A percentile compares a stretch with the other conserved stretches of the same genome.
Evolutionary conservation across 2,329 filamentous ascomycete genomes (phyloP).

Genomic region (Cordyceps pruinosa): DNA sequence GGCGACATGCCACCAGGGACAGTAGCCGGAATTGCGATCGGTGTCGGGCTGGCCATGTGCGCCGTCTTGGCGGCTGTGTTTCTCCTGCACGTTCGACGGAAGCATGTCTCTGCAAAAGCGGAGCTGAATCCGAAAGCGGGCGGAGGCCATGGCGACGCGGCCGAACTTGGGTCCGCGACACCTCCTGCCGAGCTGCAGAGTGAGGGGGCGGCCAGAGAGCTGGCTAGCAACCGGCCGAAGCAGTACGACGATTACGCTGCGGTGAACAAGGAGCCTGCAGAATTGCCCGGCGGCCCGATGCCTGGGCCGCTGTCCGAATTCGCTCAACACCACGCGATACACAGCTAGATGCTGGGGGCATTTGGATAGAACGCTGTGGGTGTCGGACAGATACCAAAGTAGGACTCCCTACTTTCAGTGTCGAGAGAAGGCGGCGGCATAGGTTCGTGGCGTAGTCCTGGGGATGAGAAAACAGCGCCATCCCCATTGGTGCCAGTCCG

Average conservation of each 20-base stretch:
- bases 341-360: too few species aligned
- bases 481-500: too few species aligned
- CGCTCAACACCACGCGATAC: too few species aligned
- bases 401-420: too few species aligned
- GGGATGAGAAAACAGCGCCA: too few species aligned
- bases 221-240: constrained; percentile 4
- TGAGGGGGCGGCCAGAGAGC: background rate
- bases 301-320: background rate
- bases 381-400: too few species aligned
- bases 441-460: too few species aligned
- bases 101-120: background rate
- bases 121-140: background rate
- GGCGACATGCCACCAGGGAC: background rate
- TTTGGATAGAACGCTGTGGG: too few species aligned
- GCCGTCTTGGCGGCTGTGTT: background rate
- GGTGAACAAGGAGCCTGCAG: constrained; percentile 2
- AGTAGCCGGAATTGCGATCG: constrained; percentile 3
- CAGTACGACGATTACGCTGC: background rate
- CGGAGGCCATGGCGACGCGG: background rate
- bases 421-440: too few species aligned
- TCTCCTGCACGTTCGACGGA: background rate
- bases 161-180: background rate
- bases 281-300: constrained; percentile 1
- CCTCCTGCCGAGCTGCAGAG: background rate
- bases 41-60: background rate